phyloP scores from a whole-genome alignment of 78 protist genomes.

The Anaeramoeba ignava region DNA sequence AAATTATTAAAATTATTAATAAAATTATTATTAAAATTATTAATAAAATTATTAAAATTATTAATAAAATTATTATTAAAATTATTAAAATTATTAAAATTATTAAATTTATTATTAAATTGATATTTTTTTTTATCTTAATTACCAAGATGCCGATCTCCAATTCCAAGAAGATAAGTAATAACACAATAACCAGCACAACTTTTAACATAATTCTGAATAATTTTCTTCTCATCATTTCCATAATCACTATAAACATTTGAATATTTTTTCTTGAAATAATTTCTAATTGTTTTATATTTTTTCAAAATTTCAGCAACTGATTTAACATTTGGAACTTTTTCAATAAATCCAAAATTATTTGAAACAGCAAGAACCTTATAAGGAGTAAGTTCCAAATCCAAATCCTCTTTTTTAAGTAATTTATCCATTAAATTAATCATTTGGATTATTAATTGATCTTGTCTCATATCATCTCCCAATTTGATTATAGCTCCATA shows the following conservation, averaged over 20 bases:
- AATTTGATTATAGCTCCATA: not conserved
- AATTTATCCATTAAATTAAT: not conserved
- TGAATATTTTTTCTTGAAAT: not conserved
- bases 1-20: too few species aligned
- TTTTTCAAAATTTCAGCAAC: not conserved
- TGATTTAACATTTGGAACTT: not conserved
- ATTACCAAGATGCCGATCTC: slow-evolving; percentile 1
- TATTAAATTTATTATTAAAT: too few species aligned
- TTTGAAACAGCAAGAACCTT: not conserved
- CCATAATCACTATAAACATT: not conserved
- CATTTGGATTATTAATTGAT: not conserved
- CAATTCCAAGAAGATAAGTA: not conserved
- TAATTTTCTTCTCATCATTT: not conserved
- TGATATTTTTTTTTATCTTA: too few species aligned
- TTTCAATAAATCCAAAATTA: not conserved
- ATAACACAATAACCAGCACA: not conserved
- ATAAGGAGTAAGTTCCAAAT: not conserved
- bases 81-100: too few species aligned
- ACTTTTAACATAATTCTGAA: not conserved
- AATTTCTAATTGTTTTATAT: not conserved
- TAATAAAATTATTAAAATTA: too few species aligned
- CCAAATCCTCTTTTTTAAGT: not conserved
- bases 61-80: too few species aligned
- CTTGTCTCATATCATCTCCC: not conserved
- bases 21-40: too few species aligned